Base-by-base conservation (phyloP, 257 asterid species). In the Penstemon davidsonii region DNA sequence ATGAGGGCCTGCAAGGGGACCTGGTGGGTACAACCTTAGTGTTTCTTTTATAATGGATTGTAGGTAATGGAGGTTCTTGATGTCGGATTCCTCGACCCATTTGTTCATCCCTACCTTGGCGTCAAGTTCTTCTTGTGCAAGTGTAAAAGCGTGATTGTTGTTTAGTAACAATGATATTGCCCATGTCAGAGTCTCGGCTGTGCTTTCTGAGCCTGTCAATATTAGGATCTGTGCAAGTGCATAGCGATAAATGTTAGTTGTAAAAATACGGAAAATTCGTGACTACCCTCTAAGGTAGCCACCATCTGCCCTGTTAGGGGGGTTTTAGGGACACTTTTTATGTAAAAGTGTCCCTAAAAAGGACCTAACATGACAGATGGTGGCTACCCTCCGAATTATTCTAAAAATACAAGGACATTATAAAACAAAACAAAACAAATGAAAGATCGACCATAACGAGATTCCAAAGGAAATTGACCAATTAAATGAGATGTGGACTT, bases 11-110 rank as follows among this genome's bases (percentile, higher is more conserved):
- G 79, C 18, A 7, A 87, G 64, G 2, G 95, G 91, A 0, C 89
- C 95, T 0, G 89, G 88, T 7, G 95, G 95, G 75, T 81, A 85
- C 54, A 87, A 25, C n/a, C 89, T 81, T 0, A 87, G 58, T 0
- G 89, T 83, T 49, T 87, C 95, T 51, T 85, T 81, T 19, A 87
- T 69, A 12, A 83, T 68, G 8, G 95, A 83, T 46, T 81, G 82
- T 1, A 87, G 36, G 75, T 81, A 83, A 3, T 5, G 42, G 19
- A 87, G 78, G 66, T 74, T 73, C 61, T 64, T 59, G 52, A 87
- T 72, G 70, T 87, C 89, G n/a, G 87, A 69, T 52, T 87, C 95
- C 65, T 81, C 79, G 50, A 81, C 82, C 79, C 77, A 72, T 71
- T 73, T 81, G 19, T 74, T 18, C 42, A n/a, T 62, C 1, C 91